These are phyloP conservation scores for Xylariaceae sp. DNA, from an alignment of 2,329 filamentous ascomycete species.

Conservation along the genomic window DNA sequence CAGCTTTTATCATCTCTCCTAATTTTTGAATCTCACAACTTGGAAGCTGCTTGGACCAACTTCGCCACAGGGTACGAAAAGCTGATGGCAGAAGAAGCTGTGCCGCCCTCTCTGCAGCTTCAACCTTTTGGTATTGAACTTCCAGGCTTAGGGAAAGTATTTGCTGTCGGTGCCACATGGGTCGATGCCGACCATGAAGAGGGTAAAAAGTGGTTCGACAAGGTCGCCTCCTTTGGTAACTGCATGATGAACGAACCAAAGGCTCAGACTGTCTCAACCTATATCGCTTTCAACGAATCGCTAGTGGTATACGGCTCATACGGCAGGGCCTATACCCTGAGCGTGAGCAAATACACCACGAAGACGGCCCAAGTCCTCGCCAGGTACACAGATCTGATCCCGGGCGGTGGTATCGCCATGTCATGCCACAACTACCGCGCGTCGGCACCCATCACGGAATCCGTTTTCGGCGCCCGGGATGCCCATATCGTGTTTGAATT, in stretches of 20 bases:
- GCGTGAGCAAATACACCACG: constrained; percentile 24
- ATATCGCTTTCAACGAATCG: constrained; percentile 18
- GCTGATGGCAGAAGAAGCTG: constrained; percentile 2
- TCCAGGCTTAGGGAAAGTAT: constrained; percentile 27
- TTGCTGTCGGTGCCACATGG: constrained; percentile 32
- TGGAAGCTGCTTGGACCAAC: constrained; percentile 20
- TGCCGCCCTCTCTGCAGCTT: constrained; percentile 14
- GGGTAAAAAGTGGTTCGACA: constrained; percentile 19
- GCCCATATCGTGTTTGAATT: constrained; percentile 37
- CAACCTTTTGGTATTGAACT: constrained; percentile 31
- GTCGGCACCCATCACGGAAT: constrained; percentile 18
- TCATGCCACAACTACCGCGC: constrained; percentile 31
- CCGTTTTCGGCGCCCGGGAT: constrained; percentile 30
- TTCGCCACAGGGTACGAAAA: constrained; percentile 16
- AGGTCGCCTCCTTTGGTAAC: constrained; percentile 11
- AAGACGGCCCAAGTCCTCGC: constrained; percentile 28
- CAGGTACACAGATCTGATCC: constrained; percentile 20
- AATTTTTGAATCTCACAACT: constrained; percentile 31
- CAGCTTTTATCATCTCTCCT: constrained; percentile 19
- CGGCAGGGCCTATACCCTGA: constrained; percentile 22
- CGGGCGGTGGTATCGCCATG: constrained; percentile 27
- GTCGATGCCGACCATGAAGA: constrained; percentile 28
- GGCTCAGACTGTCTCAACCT: constrained; percentile 12
- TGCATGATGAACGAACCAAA: constrained; percentile 19
- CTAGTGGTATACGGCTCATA: constrained; percentile 23